phyloP scores from a whole-genome alignment of 768 basidiomycete species.

The Pleurotus pulmonarius region DNA sequence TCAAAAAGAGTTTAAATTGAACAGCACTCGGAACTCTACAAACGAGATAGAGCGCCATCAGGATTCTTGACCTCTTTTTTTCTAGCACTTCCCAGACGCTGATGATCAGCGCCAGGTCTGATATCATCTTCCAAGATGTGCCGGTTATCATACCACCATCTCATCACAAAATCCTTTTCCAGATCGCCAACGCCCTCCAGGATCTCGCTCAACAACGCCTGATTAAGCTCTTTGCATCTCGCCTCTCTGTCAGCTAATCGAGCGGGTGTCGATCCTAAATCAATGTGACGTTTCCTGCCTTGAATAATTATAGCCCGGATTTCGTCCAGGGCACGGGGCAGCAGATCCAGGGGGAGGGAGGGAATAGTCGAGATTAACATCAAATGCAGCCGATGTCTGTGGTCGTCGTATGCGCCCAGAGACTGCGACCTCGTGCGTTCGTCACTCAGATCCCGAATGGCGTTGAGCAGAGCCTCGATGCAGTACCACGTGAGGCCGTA shows the following conservation, averaged over 20 bases:
- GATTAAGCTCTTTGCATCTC: slow-evolving; percentile 42
- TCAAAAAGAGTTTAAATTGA: neutral
- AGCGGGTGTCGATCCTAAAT: slow-evolving; percentile 14
- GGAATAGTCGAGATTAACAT: slow-evolving; percentile 64
- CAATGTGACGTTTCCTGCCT: slow-evolving; percentile 15
- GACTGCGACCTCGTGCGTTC: neutral
- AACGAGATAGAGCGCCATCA: slow-evolving; percentile 3
- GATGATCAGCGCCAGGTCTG: neutral
- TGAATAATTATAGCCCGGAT: slow-evolving; percentile 31
- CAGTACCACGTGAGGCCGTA: slow-evolving; percentile 67
- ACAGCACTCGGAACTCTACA: neutral
- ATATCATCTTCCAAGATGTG: slow-evolving; percentile 8
- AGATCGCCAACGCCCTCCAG: slow-evolving; percentile 61
- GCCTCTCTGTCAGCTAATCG: slow-evolving; percentile 10
- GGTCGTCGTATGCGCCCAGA: slow-evolving; percentile 14
- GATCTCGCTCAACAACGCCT: slow-evolving; percentile 62
- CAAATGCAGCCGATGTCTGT: slow-evolving; percentile 56
- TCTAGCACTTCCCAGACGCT: neutral
- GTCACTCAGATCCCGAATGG: slow-evolving; percentile 31
- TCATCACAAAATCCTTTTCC: slow-evolving; percentile 63
- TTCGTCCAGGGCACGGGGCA: slow-evolving; percentile 52
- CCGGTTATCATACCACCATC: slow-evolving; percentile 67
- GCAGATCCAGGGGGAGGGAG: slow-evolving; percentile 53
- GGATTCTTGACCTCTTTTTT: neutral
- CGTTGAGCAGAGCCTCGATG: slow-evolving; percentile 50